A percentile compares a stretch with the other conserved stretches of the same genome.
Evolutionary conservation across 169 alveolate genomes (phyloP).

Genomic region (Eimeria sp.): DNA sequence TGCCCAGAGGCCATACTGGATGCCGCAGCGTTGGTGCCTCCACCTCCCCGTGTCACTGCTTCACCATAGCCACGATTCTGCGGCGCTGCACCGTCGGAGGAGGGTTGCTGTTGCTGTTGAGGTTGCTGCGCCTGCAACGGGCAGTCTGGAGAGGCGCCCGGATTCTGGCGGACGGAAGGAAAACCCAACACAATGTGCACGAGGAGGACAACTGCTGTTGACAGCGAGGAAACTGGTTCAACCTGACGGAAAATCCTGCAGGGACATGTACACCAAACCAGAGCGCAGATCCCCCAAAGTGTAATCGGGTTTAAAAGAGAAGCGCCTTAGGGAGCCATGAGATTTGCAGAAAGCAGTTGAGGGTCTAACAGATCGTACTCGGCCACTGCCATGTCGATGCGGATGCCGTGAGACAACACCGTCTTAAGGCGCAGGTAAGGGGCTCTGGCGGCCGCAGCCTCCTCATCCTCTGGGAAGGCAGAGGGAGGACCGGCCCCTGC

Average conservation of each 20-base stretch:
- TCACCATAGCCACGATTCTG: constrained; percentile 33
- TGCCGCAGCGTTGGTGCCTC: neutral
- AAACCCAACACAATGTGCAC: constrained; percentile 52
- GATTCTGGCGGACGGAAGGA: constrained; percentile 61
- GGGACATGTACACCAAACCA: neutral
- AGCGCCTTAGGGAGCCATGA: neutral
- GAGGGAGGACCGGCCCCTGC: constrained; percentile 28
- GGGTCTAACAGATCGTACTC: constrained; percentile 41
- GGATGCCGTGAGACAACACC: constrained; percentile 58
- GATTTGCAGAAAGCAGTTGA: neutral
- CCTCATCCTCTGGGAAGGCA: constrained; percentile 33
- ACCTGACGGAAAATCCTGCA: constrained; percentile 48
- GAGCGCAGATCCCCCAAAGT: neutral
- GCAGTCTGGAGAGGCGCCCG: constrained; percentile 36
- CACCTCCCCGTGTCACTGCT: neutral
- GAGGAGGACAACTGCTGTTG: constrained; percentile 58
- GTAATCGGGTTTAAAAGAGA: neutral
- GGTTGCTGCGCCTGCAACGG: constrained; percentile 33
- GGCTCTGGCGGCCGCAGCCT: constrained; percentile 45
- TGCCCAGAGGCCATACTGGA: neutral
- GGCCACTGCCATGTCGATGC: constrained; percentile 60
- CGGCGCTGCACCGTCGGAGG: constrained; percentile 33
- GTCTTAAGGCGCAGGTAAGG: constrained; percentile 67
- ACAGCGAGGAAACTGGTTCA: constrained; percentile 44
- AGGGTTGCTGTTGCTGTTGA: constrained; percentile 57